Percentiles rank a stretch among this genome's conserved stretches.
Conservation (phyloP, 805 yeast genomes). For the Wickerhamiella allomyrinae region DNA sequence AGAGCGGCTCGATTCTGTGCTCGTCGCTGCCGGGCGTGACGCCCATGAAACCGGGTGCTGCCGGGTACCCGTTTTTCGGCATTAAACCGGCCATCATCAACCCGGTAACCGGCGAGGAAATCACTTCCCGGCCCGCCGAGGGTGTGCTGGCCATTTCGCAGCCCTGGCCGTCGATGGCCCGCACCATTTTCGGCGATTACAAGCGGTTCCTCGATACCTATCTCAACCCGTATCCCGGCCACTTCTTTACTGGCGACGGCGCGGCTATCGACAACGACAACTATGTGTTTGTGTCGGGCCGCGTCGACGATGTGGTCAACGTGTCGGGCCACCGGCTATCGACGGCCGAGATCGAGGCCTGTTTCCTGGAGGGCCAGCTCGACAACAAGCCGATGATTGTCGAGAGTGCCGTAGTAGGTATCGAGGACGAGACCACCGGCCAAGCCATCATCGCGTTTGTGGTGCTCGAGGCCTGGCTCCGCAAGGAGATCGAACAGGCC, state of each 20-base stretch:
- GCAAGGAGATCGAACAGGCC: constrained; percentile 32
- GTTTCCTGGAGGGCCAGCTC: constrained; percentile 31
- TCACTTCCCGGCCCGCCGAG: constrained; percentile 79
- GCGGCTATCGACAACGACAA: constrained; percentile 97
- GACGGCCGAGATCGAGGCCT: constrained; percentile 96
- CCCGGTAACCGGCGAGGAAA: constrained; percentile 79
- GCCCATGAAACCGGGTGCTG: constrained; percentile 95
- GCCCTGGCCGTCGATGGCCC: constrained; percentile 98
- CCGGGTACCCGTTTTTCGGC: constrained; percentile 94
- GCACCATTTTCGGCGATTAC: constrained; percentile 87
- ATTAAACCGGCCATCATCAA: constrained; percentile 81
- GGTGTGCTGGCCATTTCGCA: constrained; percentile 85
- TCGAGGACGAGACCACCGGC: constrained; percentile 89
- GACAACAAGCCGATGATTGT: constrained; percentile 66
- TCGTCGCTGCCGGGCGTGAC: constrained; percentile 91
- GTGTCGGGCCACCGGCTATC: constrained; percentile 96
- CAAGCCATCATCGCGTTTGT: constrained; percentile 96
- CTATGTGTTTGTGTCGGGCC: constrained; percentile 93
- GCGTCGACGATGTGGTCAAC: constrained; percentile 97
- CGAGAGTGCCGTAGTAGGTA: constrained; percentile 95
- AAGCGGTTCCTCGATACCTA: constrained; percentile 80
- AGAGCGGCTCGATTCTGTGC: constrained; percentile 89
- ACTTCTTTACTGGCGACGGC: constrained; percentile 96
- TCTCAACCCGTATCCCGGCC: constrained; percentile 82
- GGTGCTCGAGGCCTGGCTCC: constrained; percentile 37